phyloP scores from a whole-genome alignment of 345 rosid species.

The Clausena lansium region DNA sequence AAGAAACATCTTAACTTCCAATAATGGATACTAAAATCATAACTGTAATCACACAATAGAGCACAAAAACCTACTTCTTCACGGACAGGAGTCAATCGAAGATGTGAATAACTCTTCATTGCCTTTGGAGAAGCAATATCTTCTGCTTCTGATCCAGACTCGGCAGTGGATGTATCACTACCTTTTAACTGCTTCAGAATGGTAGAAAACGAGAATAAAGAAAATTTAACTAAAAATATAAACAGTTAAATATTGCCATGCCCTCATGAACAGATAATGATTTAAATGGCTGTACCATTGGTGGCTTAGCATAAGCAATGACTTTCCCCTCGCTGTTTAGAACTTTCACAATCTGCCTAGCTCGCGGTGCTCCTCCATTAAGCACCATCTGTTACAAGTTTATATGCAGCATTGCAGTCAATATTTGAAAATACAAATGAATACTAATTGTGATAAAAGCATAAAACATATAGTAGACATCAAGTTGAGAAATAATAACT shows the following conservation, averaged over 20 bases:
- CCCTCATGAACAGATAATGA: neutral
- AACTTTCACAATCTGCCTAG: constrained; percentile 92
- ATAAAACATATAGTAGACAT: constrained; percentile 10
- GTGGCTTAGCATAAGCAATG: constrained; percentile 92
- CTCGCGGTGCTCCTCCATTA: constrained; percentile 68
- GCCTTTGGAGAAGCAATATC: constrained; percentile 90
- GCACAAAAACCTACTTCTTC: constrained; percentile 68
- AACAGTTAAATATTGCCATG: neutral
- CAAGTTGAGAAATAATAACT: constrained; percentile 33
- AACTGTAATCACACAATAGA: neutral
- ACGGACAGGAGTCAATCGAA: constrained; percentile 91
- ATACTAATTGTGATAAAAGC: neutral
- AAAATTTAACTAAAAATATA: neutral
- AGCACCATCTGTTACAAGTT: constrained; percentile 68
- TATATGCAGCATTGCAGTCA: constrained; percentile 11
- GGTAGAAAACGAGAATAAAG: neutral
- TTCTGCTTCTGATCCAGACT: constrained; percentile 99
- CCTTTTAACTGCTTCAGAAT: constrained; percentile 67
- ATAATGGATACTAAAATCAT: neutral
- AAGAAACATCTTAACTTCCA: neutral
- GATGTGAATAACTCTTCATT: constrained; percentile 72
- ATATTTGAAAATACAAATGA: neutral
- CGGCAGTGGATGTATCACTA: constrained; percentile 97
- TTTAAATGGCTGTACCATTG: constrained; percentile 49
- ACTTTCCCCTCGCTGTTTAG: constrained; percentile 86